Evolutionary conservation across 352 stramenopile genomes (phyloP).

Genomic region (Globisporangium canariense): DNA sequence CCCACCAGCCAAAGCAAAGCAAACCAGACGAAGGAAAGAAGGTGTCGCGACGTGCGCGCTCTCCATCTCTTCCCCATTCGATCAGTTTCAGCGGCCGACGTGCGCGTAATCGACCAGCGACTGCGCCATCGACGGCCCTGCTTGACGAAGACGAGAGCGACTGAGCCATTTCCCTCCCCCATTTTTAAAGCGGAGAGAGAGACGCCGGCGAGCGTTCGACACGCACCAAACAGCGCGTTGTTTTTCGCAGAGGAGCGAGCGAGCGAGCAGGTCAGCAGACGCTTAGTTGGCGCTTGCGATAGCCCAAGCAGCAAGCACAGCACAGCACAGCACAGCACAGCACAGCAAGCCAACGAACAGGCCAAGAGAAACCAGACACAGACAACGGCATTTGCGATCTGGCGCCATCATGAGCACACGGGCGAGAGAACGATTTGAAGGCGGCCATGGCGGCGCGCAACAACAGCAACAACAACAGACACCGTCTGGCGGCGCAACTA

Average conservation of each 20-base stretch:
- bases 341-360: not conserved
- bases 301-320: too few species aligned
- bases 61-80: constrained; percentile 6
- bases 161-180: not conserved
- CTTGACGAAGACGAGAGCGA: not conserved
- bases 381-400: not conserved
- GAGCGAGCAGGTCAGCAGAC: not conserved
- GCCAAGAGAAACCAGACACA: not conserved
- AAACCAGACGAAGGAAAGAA: not conserved
- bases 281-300: too few species aligned
- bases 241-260: constrained; percentile 7
- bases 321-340: not conserved
- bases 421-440: constrained; percentile 12
- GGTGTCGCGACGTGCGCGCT: not conserved
- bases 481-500: not conserved
- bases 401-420: constrained; percentile 9
- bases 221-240: too few species aligned
- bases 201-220: not conserved
- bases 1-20: not conserved
- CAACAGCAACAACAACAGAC: not conserved
- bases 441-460: constrained; percentile 2
- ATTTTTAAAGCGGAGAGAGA: not conserved
- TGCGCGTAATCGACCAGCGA: not conserved
- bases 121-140: not conserved
- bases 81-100: not conserved